Percentiles rank a stretch among this genome's conserved stretches.
These are phyloP conservation scores for Penicillium sclerotigenum DNA, from an alignment of 2,329 filamentous ascomycete species.

Conservation along the genomic window DNA sequence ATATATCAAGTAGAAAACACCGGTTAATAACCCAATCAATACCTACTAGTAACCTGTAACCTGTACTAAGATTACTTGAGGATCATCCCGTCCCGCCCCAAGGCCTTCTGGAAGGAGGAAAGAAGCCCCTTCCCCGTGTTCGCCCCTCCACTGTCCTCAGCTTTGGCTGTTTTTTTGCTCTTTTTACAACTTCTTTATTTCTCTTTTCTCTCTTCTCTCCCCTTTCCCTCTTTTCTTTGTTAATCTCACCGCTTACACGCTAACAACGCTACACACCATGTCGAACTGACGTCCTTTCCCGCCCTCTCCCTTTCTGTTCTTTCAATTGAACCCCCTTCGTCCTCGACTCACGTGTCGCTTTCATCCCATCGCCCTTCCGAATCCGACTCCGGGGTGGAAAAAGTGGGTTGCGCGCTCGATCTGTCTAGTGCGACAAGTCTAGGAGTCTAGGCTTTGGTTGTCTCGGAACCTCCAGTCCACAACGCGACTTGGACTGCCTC, in stretches of 20 bases:
- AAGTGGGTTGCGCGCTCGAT: slow-evolving; percentile 6
- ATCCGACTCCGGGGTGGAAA: not conserved
- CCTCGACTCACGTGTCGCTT: slow-evolving; percentile 8
- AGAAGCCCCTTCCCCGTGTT: slow-evolving; percentile 25
- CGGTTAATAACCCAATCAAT: not conserved
- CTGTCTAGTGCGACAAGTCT: not conserved
- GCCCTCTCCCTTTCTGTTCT: not conserved
- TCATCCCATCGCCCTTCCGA: not conserved
- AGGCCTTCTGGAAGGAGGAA: slow-evolving; percentile 24
- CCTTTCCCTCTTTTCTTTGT: slow-evolving; percentile 7
- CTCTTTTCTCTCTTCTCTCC: not conserved
- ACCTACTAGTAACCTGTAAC: not conserved
- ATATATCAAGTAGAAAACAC: not conserved
- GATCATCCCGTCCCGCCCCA: slow-evolving; percentile 25
- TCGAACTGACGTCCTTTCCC: slow-evolving; percentile 16
- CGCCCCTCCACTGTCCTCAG: slow-evolving; percentile 16
- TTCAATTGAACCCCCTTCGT: slow-evolving; percentile 5
- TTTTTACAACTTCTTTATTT: slow-evolving; percentile 11
- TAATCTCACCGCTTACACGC: slow-evolving; percentile 1
- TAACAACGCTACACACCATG: slow-evolving; percentile 7
- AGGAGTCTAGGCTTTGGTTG: slow-evolving; percentile 11
- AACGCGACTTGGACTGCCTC: slow-evolving; percentile 24
- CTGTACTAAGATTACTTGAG: slow-evolving; percentile 8
- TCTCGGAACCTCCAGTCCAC: slow-evolving; percentile 23
- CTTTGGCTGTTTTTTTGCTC: not conserved